Evolutionary conservation across 1,139 yeast species (phyloP).

Genomic region (Candida buenavistaensis): DNA sequence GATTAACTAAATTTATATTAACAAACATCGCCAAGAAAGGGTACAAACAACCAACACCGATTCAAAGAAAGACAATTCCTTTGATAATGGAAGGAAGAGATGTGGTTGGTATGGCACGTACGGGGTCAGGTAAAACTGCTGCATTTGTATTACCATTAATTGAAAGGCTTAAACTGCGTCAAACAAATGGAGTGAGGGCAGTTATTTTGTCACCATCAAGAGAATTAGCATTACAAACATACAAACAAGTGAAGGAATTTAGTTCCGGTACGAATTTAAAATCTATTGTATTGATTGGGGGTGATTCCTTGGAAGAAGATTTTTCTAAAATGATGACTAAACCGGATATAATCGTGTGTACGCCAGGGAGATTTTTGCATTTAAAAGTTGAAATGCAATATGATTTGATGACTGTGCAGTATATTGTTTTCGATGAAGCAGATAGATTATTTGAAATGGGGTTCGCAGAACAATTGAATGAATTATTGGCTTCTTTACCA

Average conservation of each 20-base stretch:
- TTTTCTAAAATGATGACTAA: conserved; percentile 89
- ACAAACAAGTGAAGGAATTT: conserved; percentile 86
- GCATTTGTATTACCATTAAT: conserved; percentile 94
- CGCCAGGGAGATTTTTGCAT: conserved; percentile 97
- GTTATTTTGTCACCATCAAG: conserved; percentile 89
- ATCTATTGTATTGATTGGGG: conserved; percentile 84
- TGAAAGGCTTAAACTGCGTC: conserved; percentile 64
- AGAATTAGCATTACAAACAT: conserved; percentile 84
- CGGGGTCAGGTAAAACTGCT: conserved; percentile 99
- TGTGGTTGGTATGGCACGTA: conserved; percentile 98
- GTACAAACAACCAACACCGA: conserved; percentile 94
- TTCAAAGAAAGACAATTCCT: conserved; percentile 94
- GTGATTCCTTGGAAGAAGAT: conserved; percentile 96
- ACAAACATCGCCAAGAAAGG: conserved; percentile 81
- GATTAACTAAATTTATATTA: conserved; percentile 71
- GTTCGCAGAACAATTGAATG: conserved; percentile 91
- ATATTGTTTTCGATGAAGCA: conserved; percentile 96
- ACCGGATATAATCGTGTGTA: conserved; percentile 94
- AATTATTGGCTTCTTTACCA: conserved; percentile 81
- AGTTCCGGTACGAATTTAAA: conserved; percentile 82
- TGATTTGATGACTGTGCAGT: conserved; percentile 79
- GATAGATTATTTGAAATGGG: conserved; percentile 98
- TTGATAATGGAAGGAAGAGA: conserved; percentile 83
- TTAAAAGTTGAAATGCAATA: conserved; percentile 92
- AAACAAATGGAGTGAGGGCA: conserved; percentile 89